Evolutionary conservation across 805 yeast species (phyloP), one percentile per base, ranked within the genome.

Genomic region (Metschnikowia cerradonensis): DNA sequence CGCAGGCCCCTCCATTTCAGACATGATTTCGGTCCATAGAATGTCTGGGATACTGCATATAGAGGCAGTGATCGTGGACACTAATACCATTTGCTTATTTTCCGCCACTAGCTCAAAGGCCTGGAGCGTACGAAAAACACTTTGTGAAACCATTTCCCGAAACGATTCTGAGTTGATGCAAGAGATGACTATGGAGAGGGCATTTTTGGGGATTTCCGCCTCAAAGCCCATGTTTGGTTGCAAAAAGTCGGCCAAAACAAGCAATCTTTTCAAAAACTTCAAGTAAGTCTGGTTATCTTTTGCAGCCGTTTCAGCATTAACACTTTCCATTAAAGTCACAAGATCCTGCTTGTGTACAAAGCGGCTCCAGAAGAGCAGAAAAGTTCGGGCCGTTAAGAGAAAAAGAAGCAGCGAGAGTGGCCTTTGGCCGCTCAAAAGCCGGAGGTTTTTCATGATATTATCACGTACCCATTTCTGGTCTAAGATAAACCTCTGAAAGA

Each of bases 311-410:
- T 42, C 38, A 13, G 22, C 6, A 14, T 33, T 33, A 3, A 42
- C 30, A 11, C 8, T n/a, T 22, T 42, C 45, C 31, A 34, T 42
- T 38, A 32, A 32, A 31, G 33, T 42, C 14, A 17, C 36, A 23
- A 42, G 45, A 8, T 42, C 45, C 38, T 42, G 45, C 38, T 33
- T 42, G 38, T 20, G 38, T 10, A 42, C 4, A 8, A n/a, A 30
- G 1, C 38, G n/a, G n/a, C 37, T 22, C 45, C 45, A 42, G 38
- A 42, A 34, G 17, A 42, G 38, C 38, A 30, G 45, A 6, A 42
- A 42, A 3, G 33, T 34, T 23, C 15, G 20, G 1, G 45, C 26
- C 20, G 17, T 10, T 33, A 42, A n/a, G 10, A 42, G 20, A 33
- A 42, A 42, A 17, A 20, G 45, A 33, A 42, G 33, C 22, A 33